Conservation (phyloP, 2,329 filamentous ascomycete genomes). For the Fusarium aywerte region DNA sequence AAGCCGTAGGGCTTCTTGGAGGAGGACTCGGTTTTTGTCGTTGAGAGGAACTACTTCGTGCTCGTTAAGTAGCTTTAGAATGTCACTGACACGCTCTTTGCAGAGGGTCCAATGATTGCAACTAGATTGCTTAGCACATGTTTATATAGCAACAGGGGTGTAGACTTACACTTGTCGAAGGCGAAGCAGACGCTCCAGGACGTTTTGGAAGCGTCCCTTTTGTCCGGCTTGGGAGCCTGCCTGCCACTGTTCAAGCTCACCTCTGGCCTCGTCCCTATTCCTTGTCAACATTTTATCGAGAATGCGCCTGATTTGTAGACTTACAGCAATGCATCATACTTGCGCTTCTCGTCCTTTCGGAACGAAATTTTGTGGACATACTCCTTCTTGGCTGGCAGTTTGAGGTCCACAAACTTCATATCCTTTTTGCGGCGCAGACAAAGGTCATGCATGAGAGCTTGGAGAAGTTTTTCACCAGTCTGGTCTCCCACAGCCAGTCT, state of each 20-base stretch:
- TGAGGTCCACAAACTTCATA: slow-evolving; percentile 87
- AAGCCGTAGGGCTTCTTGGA: slow-evolving; percentile 80
- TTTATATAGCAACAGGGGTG: too few species aligned
- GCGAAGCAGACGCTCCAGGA: slow-evolving; percentile 84
- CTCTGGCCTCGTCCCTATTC: slow-evolving; percentile 75
- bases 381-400: slow-evolving; percentile 79
- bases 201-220: slow-evolving; percentile 72
- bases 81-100: slow-evolving; percentile 76
- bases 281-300: not conserved
- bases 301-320: slow-evolving; percentile 42
- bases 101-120: slow-evolving; percentile 92
- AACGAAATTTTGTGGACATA: slow-evolving; percentile 82
- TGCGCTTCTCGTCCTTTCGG: slow-evolving; percentile 75
- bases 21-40: slow-evolving; percentile 74
- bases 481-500: slow-evolving; percentile 69
- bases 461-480: slow-evolving; percentile 72
- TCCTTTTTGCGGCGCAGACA: slow-evolving; percentile 86
- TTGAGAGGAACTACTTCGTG: slow-evolving; percentile 76
- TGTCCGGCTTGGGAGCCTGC: slow-evolving; percentile 55
- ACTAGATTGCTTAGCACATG: slow-evolving; percentile 46
- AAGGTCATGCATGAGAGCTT: slow-evolving; percentile 81
- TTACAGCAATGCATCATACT: slow-evolving; percentile 78
- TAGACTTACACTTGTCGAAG: slow-evolving; percentile 74
- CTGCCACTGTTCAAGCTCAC: slow-evolving; percentile 72
- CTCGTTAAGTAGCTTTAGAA: slow-evolving; percentile 75